A percentile compares a stretch with the other conserved stretches of the same genome.
phyloP scores from a whole-genome alignment of 495 filamentous ascomycete species.

The Aspergillus kassunensis region DNA sequence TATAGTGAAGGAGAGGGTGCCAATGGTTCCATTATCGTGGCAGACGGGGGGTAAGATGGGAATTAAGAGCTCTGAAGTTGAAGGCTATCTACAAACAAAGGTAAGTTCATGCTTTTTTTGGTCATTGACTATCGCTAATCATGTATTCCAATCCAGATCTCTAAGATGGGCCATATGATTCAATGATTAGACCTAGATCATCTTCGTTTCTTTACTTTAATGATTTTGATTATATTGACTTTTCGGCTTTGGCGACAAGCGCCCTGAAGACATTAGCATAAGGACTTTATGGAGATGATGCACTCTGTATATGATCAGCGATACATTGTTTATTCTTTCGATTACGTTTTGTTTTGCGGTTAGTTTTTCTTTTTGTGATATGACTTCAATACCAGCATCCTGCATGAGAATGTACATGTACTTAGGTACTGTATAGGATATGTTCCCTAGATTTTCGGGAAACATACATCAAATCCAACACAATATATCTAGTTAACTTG shows the following conservation, averaged over 20 bases:
- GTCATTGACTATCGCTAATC: constrained; percentile 5
- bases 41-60: constrained; percentile 73
- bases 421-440: background rate
- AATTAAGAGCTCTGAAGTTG: constrained; percentile 80
- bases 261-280: background rate
- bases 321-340: constrained; percentile 7
- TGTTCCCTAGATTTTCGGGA: background rate
- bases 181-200: constrained; percentile 26
- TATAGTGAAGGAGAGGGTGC: constrained; percentile 80
- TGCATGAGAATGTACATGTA: background rate
- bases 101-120: constrained; percentile 35
- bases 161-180: constrained; percentile 71
- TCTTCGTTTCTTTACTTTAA: constrained; percentile 5
- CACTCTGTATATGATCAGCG: constrained; percentile 11
- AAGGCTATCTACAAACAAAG: constrained; percentile 92
- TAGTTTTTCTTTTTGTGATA: constrained; percentile 7
- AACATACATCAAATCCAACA: background rate
- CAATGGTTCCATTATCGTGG: constrained; percentile 97
- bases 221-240: constrained; percentile 2
- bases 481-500: background rate
- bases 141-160: constrained; percentile 40
- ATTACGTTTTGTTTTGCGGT: constrained; percentile 7
- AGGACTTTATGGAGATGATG: constrained; percentile 1
- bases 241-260: background rate
- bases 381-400: background rate